These are phyloP conservation scores for Jamesozyma gamospora DNA, from an alignment of 805 yeast species.

Conservation along the genomic window DNA sequence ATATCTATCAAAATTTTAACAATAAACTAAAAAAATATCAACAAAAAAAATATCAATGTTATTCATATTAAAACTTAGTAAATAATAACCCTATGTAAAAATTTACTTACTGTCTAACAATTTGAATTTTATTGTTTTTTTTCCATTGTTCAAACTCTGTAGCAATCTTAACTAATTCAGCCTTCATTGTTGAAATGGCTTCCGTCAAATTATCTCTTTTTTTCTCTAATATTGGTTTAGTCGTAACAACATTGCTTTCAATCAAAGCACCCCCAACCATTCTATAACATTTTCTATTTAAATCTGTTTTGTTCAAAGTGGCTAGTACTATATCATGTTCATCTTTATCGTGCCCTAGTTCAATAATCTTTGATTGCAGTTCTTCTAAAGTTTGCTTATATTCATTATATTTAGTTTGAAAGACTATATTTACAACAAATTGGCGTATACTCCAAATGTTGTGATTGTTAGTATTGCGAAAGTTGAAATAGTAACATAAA, in stretches of 20 bases:
- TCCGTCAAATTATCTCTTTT: constrained; percentile 40
- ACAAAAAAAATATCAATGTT: background rate
- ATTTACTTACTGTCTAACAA: constrained; percentile 20
- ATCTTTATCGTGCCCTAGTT: constrained; percentile 40
- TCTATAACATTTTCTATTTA: constrained; percentile 72
- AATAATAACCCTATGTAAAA: no score
- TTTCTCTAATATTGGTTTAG: constrained; percentile 48
- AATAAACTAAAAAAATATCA: background rate
- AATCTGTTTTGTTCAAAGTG: constrained; percentile 43
- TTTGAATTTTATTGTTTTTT: constrained; percentile 29
- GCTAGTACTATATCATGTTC: constrained; percentile 46
- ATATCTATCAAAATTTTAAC: background rate
- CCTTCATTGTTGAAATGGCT: constrained; percentile 23
- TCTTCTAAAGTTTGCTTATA: constrained; percentile 41
- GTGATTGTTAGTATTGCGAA: no score
- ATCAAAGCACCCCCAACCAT: constrained; percentile 92
- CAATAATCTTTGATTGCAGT: constrained; percentile 37
- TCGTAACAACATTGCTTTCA: constrained; percentile 73
- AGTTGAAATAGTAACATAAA: no score
- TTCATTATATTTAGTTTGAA: constrained; percentile 42
- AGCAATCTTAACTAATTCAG: constrained; percentile 23
- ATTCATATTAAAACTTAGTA: background rate
- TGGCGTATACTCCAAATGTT: no score
- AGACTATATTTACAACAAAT: constrained; percentile 15
- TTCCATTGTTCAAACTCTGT: constrained; percentile 28